These are phyloP conservation scores for Candida endomychidarum DNA, from an alignment of 805 yeast species.

Conservation along the genomic window DNA sequence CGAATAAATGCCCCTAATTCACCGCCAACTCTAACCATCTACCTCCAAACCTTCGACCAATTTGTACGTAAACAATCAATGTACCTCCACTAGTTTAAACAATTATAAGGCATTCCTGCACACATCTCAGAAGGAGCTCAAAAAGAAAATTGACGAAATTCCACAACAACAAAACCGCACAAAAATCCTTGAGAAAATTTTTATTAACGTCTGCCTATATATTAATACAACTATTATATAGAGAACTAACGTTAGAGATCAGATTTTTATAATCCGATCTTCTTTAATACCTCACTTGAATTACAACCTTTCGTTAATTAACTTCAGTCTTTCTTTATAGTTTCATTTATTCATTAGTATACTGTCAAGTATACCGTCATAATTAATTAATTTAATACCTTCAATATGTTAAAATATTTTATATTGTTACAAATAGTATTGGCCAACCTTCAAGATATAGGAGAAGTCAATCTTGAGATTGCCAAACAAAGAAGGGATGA, in stretches of 20 bases:
- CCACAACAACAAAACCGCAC: slow-evolving; percentile 7
- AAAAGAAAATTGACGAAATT: slow-evolving; percentile 6
- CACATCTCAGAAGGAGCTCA: slow-evolving; percentile 4
- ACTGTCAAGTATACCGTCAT: background rate
- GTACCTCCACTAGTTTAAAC: slow-evolving; percentile 1
- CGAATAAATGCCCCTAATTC: too few species aligned
- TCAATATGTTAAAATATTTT: slow-evolving; percentile 3
- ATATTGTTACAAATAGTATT: slow-evolving; percentile 3
- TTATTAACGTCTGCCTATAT: slow-evolving; percentile 7
- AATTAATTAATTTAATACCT: background rate
- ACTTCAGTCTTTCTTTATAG: slow-evolving; percentile 15
- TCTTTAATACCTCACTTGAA: slow-evolving; percentile 1
- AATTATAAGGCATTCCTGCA: slow-evolving; percentile 6
- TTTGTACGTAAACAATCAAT: background rate
- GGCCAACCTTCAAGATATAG: slow-evolving; percentile 2
- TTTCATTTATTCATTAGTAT: slow-evolving; percentile 1
- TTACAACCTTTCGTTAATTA: slow-evolving; percentile 7
- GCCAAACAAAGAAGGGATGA: slow-evolving; percentile 1
- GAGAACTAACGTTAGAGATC: slow-evolving; percentile 3
- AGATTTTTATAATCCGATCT: slow-evolving; percentile 4
- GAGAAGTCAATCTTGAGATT: slow-evolving; percentile 1
- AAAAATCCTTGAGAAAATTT: slow-evolving; percentile 8
- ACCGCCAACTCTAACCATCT: background rate
- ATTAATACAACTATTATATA: background rate
- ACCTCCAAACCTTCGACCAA: background rate